Evolutionary conservation across 768 basidiomycete genomes (phyloP).

Genomic region (Naganishia randhawae): DNA sequence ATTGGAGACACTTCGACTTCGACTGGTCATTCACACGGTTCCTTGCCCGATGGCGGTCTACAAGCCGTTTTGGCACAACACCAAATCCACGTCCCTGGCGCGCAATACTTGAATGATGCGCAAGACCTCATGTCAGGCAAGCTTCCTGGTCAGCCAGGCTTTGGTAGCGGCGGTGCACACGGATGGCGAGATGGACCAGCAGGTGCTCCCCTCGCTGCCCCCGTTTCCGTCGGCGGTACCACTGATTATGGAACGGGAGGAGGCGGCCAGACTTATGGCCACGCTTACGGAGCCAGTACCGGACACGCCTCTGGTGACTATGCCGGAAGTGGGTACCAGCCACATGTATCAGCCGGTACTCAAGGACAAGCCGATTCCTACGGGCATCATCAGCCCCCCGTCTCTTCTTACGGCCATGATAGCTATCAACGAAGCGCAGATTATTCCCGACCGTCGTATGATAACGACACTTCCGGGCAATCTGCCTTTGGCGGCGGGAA

Average conservation of each 20-base stretch:
- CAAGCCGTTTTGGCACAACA: slow-evolving; percentile 46
- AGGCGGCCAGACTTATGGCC: slow-evolving; percentile 20
- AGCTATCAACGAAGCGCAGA: background rate
- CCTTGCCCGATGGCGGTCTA: slow-evolving; percentile 43
- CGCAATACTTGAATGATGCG: slow-evolving; percentile 45
- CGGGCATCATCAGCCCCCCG: background rate
- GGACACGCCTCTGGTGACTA: background rate
- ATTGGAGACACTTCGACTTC: slow-evolving; percentile 39
- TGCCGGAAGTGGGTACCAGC: background rate
- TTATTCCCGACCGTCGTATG: background rate
- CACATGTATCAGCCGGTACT: background rate
- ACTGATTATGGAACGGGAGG: slow-evolving; percentile 5
- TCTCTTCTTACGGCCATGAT: background rate
- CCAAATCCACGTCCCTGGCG: slow-evolving; percentile 49
- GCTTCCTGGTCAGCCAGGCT: slow-evolving; percentile 49
- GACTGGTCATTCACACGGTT: slow-evolving; percentile 44
- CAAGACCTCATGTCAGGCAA: slow-evolving; percentile 47
- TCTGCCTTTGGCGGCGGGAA: background rate
- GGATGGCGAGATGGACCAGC: slow-evolving; percentile 45
- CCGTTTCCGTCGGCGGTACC: slow-evolving; percentile 19
- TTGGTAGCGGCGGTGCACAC: slow-evolving; percentile 44
- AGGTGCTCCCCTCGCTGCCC: slow-evolving; percentile 15
- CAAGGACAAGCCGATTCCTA: slow-evolving; percentile 5
- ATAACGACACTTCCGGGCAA: background rate
- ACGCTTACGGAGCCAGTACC: background rate